Percentiles rank a stretch among this genome's conserved stretches.
These are phyloP conservation scores for Diaporthe vaccinii DNA, from an alignment of 2,329 filamentous ascomycete species.

Conservation along the genomic window DNA sequence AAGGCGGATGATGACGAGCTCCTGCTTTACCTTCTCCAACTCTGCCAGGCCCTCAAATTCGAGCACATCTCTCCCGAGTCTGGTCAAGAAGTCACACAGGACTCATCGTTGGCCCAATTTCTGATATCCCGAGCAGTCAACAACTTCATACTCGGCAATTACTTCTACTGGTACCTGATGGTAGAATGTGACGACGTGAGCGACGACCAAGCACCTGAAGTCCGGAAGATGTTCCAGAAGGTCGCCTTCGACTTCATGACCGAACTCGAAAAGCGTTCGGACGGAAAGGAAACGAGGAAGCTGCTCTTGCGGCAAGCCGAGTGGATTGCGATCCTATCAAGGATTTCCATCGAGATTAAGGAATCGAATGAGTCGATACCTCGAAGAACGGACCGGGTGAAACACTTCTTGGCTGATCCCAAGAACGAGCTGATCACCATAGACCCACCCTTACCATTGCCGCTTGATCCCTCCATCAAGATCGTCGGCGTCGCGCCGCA, in stretches of 20 bases:
- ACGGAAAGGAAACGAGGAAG: slow-evolving; percentile 80
- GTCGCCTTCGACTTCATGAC: slow-evolving; percentile 98
- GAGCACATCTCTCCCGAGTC: slow-evolving; percentile 79
- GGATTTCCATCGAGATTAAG: slow-evolving; percentile 90
- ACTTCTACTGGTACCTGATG: slow-evolving; percentile 98
- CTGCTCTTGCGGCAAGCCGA: slow-evolving; percentile 89
- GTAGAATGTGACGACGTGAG: slow-evolving; percentile 93
- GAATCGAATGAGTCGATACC: slow-evolving; percentile 82
- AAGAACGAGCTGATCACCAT: slow-evolving; percentile 90
- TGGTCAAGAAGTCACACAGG: slow-evolving; percentile 73
- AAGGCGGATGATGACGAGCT: slow-evolving; percentile 95
- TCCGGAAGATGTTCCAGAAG: slow-evolving; percentile 89
- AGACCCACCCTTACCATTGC: slow-evolving; percentile 88
- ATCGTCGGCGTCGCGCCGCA: slow-evolving; percentile 86
- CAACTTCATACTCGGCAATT: slow-evolving; percentile 93
- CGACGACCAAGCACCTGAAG: slow-evolving; percentile 78
- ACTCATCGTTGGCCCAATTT: slow-evolving; percentile 91
- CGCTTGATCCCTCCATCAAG: slow-evolving; percentile 86
- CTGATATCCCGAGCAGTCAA: slow-evolving; percentile 88
- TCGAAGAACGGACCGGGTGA: slow-evolving; percentile 86
- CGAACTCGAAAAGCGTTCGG: slow-evolving; percentile 79
- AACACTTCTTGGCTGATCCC: slow-evolving; percentile 86
- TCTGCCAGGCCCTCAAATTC: slow-evolving; percentile 96
- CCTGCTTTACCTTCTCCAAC: slow-evolving; percentile 89
- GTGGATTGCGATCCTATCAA: slow-evolving; percentile 86